Conservation (phyloP, 768 basidiomycete species). For the Russula ochroleuca region DNA sequence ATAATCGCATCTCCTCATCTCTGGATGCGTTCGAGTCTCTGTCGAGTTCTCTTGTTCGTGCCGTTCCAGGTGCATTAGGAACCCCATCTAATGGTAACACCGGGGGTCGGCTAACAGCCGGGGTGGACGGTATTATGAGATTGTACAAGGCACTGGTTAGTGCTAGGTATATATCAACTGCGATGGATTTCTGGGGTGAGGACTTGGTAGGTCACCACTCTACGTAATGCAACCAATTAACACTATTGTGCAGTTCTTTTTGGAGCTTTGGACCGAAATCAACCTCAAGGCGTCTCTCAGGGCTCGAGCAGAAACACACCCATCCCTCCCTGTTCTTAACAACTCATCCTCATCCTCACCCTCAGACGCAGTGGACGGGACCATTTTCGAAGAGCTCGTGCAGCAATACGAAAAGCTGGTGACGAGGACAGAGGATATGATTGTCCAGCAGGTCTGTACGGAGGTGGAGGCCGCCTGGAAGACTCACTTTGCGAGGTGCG, state of each 20-base stretch:
- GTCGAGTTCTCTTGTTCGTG: conserved; percentile 80
- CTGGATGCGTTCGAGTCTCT: conserved; percentile 93
- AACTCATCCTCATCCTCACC: conserved; percentile 28
- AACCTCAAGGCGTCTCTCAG: conserved; percentile 55
- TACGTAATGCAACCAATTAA: conserved; percentile 1
- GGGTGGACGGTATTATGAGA: conserved; percentile 77
- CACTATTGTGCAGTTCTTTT: conserved; percentile 63
- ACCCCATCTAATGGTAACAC: conserved; percentile 40
- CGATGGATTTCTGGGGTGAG: conserved; percentile 83
- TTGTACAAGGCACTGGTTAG: conserved; percentile 85
- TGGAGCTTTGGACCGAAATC: conserved; percentile 86
- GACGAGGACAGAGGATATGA: conserved; percentile 80
- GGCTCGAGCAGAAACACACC: conserved; percentile 44
- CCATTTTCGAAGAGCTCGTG: conserved; percentile 78
- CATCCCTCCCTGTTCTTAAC: conserved; percentile 48
- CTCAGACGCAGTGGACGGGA: conserved; percentile 47
- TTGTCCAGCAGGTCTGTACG: conserved; percentile 72
- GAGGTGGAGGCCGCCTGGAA: conserved; percentile 79
- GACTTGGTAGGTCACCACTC: conserved; percentile 60
- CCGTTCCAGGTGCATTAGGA: conserved; percentile 89
- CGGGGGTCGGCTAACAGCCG: conserved; percentile 61
- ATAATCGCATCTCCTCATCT: conserved; percentile 71
- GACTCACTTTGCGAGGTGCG: conserved; percentile 54
- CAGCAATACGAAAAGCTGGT: conserved; percentile 56
- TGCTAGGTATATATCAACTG: conserved; percentile 63